Percentiles rank a stretch among this genome's conserved stretches.
Conservation (phyloP, 805 yeast species). For the Nakazawaea holstii region DNA sequence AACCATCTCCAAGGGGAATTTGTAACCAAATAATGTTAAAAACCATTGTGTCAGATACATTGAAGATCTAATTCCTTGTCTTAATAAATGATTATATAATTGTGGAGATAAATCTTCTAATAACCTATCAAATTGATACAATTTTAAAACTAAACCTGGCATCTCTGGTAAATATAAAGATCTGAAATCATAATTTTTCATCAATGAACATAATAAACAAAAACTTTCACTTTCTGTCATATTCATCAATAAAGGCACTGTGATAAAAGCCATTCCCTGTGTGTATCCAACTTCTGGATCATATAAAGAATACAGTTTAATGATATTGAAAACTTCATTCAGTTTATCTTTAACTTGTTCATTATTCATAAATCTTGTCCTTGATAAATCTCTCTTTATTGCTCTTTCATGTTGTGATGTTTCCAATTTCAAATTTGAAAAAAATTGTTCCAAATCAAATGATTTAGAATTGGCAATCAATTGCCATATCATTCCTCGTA, state of each 20-base stretch:
- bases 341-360: slow-evolving; percentile 49
- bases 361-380: slow-evolving; percentile 76
- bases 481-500: slow-evolving; percentile 93
- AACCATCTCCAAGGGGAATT: slow-evolving; percentile 87
- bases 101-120: slow-evolving; percentile 73
- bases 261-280: slow-evolving; percentile 95
- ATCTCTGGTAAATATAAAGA: slow-evolving; percentile 79
- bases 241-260: slow-evolving; percentile 78
- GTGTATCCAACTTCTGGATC: slow-evolving; percentile 96
- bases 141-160: slow-evolving; percentile 83
- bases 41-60: slow-evolving; percentile 99
- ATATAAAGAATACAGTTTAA: slow-evolving; percentile 77
- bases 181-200: slow-evolving; percentile 81
- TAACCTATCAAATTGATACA: slow-evolving; percentile 88
- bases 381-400: slow-evolving; percentile 74
- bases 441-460: slow-evolving; percentile 53
- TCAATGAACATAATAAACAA: slow-evolving; percentile 69
- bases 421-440: slow-evolving; percentile 38
- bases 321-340: slow-evolving; percentile 63
- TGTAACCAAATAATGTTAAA: slow-evolving; percentile 89
- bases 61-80: slow-evolving; percentile 85
- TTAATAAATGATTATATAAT: slow-evolving; percentile 66
- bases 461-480: slow-evolving; percentile 76
- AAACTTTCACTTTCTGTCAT: slow-evolving; percentile 83
- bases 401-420: slow-evolving; percentile 64